A percentile compares a stretch with the other conserved stretches of the same genome.
phyloP scores from a whole-genome alignment of 441 rosid genomes.

The Jatropha podagrica region DNA sequence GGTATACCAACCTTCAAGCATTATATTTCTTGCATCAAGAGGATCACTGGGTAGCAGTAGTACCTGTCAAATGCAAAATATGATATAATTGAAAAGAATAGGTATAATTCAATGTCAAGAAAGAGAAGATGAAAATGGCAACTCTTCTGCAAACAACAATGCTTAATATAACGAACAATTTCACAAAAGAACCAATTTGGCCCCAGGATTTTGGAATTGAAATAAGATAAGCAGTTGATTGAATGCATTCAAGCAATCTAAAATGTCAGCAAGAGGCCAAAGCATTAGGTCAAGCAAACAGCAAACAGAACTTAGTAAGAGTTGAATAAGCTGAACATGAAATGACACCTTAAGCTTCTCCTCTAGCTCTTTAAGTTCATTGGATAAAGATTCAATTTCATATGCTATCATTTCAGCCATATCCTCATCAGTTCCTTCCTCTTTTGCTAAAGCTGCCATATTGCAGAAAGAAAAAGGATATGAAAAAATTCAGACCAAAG shows the following conservation, averaged over 20 bases:
- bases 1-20: constrained; percentile 80
- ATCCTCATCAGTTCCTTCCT: constrained; percentile 73
- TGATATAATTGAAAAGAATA: constrained; percentile 11
- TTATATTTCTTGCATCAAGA: constrained; percentile 88
- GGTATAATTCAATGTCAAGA: constrained; percentile 9
- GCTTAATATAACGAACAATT: not conserved
- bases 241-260: not conserved
- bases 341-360: constrained; percentile 74
- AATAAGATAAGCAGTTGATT: not conserved
- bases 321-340: not conserved
- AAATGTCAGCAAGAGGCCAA: not conserved
- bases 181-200: constrained; percentile 2
- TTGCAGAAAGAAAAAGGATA: constrained; percentile 14
- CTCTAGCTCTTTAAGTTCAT: constrained; percentile 65
- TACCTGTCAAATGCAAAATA: constrained; percentile 39
- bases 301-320: constrained; percentile 9
- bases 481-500: not conserved
- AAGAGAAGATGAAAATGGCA: not conserved
- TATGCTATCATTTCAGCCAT: constrained; percentile 90
- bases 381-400: constrained; percentile 67
- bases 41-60: constrained; percentile 90
- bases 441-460: constrained; percentile 66
- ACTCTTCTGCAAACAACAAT: not conserved
- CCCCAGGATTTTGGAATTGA: not conserved
- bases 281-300: constrained; percentile 5